Percentiles rank a stretch among this genome's conserved stretches.
phyloP scores from a whole-genome alignment of 495 filamentous ascomycete genomes.

The Aspergillus olivimuriae region DNA sequence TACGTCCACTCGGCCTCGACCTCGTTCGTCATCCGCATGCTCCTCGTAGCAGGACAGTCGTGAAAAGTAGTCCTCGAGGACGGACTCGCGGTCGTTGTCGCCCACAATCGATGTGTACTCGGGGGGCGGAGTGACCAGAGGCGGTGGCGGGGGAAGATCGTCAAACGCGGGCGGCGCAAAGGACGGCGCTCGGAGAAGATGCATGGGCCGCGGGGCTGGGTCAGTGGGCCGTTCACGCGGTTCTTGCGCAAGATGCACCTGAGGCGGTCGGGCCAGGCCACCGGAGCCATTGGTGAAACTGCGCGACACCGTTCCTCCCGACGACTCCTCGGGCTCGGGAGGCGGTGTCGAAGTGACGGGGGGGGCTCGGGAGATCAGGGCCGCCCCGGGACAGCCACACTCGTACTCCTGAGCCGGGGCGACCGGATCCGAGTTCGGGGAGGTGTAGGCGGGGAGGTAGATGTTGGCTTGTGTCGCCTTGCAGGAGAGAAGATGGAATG shows the following conservation, averaged over 20 bases:
- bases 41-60: conserved; percentile 56
- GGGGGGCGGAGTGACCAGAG: conserved; percentile 77
- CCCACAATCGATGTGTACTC: conserved; percentile 83
- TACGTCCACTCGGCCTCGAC: conserved; percentile 50
- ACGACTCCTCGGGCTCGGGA: conserved; percentile 20
- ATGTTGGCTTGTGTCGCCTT: conserved; percentile 89
- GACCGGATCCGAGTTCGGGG: conserved; percentile 45
- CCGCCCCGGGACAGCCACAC: conserved; percentile 74
- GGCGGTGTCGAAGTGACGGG: conserved; percentile 30
- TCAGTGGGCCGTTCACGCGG: conserved; percentile 29
- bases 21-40: conserved; percentile 48
- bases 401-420: conserved; percentile 48
- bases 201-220: conserved; percentile 60
- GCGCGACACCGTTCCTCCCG: conserved; percentile 25
- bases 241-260: conserved; percentile 41
- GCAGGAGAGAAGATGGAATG: conserved; percentile 92
- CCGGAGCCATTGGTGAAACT: conserved; percentile 43
- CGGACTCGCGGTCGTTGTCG: conserved; percentile 65
- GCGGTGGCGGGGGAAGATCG: conserved; percentile 79
- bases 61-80: conserved; percentile 84
- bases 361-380: conserved; percentile 30
- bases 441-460: conserved; percentile 76
- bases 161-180: conserved; percentile 91
- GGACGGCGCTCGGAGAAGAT: conserved; percentile 80
- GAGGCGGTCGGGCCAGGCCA: conserved; percentile 40